phyloP scores from a whole-genome alignment of 1,139 yeast genomes.

The Hansenula anomala region DNA sequence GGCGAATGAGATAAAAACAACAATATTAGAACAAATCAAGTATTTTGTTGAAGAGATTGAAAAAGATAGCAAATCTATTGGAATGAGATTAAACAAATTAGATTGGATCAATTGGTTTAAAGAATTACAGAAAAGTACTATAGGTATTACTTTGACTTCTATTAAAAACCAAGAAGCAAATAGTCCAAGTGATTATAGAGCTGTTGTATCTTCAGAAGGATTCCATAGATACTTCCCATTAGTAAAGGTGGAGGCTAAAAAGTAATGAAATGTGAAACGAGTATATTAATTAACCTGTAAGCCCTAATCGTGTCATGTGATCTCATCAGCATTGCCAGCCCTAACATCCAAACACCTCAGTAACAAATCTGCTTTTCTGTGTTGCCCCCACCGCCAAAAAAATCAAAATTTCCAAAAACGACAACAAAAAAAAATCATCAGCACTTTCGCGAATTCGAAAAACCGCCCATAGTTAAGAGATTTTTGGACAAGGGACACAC shows the following conservation, averaged over 20 bases:
- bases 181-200: constrained; percentile 13
- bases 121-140: constrained; percentile 19
- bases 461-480: too few relatives aligned
- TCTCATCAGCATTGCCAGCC: too few relatives aligned
- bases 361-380: too few relatives aligned
- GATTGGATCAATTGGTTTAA: constrained; percentile 25
- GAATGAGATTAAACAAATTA: constrained; percentile 22
- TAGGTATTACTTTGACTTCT: constrained; percentile 13
- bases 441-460: not conserved
- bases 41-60: constrained; percentile 19
- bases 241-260: constrained; percentile 17
- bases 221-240: constrained; percentile 40
- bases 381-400: too few relatives aligned
- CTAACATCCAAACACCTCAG: too few relatives aligned
- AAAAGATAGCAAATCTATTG: constrained; percentile 17
- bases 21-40: constrained; percentile 12
- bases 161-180: constrained; percentile 4
- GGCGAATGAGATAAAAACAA: constrained; percentile 3
- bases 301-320: too few relatives aligned
- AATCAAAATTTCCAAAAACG: too few relatives aligned
- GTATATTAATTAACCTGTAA: too few relatives aligned
- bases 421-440: too few relatives aligned
- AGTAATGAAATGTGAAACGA: too few relatives aligned
- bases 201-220: constrained; percentile 24
- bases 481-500: too few relatives aligned